Evolutionary conservation across 164 flowering plant genomes (phyloP), one percentile per base, ranked within the genome.

Genomic region (Vitis rupestris): DNA sequence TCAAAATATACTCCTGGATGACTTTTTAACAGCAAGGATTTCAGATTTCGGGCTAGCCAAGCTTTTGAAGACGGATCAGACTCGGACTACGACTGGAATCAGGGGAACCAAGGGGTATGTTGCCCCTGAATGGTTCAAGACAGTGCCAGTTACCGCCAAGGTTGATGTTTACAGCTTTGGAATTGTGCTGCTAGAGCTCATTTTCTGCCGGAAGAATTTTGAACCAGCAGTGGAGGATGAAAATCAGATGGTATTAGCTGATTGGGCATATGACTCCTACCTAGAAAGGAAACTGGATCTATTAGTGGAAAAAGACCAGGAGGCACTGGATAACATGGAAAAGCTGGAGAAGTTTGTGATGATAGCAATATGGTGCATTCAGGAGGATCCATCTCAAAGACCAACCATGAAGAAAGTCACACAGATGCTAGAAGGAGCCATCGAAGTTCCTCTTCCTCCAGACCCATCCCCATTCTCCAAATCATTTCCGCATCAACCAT

Each of bases 141-240:
- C 29, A 23, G 29, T 65, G 53, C 73, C 79, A 1, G n/a, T 72
- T 31, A 58, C 79, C 0, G 67, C 31, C 15, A 76, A 76, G 61
- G 79, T 76, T 12, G 79, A 76, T 61, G 67, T 72, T 8, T 70
- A 72, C 23, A 76, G 80, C 72, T 76, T 72, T 51, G 80, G 80
- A 2, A 54, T 76, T 14, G 48, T 76, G 61, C 31, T 76, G 73
- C 67, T 76, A 55, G 80, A 76, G 63, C 14, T 76, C 64, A 76
- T 76, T 50, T 69, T 73, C 31, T 73, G 80, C 54, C 31, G 76
- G 50, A 76, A 50, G 67, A 74, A 61, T 56, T 29, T 68, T 5
- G 76, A 69, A 7, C 4, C 27, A 31, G 63, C 58, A 4, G 30
- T n/a, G 16, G 65, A 47, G 10, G 51, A 13, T 7, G 51, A 63